Conservation (phyloP, 2,329 filamentous ascomycete species). For the Daldinia sp. region DNA sequence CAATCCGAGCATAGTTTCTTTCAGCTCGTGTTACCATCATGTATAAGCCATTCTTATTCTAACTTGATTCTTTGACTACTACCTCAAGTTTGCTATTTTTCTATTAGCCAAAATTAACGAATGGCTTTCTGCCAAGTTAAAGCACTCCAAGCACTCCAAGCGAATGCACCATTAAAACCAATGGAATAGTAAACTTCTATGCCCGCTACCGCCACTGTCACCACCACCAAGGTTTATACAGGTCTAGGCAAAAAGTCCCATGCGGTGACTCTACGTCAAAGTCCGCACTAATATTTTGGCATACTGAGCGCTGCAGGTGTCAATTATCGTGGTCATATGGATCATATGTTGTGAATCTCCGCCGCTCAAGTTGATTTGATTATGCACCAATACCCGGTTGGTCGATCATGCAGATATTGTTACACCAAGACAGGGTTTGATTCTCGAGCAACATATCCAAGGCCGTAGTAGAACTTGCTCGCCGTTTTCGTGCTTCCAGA, state of each 20-base stretch:
- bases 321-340: background rate
- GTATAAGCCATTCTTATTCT: background rate
- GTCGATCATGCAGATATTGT: background rate
- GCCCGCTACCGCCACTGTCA: background rate
- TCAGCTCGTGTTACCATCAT: background rate
- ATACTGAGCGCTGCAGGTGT: background rate
- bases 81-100: background rate
- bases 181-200: background rate
- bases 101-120: background rate
- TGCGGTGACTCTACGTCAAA: background rate
- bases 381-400: background rate
- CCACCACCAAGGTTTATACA: background rate
- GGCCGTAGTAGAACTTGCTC: background rate
- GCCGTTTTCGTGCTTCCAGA: slow-evolving; percentile 18
- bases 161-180: background rate
- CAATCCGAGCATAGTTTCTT: background rate
- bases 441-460: background rate
- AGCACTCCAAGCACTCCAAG: too few species aligned
- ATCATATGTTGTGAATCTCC: background rate
- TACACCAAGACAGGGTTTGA: background rate
- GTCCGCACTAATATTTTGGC: background rate
- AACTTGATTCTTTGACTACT: background rate
- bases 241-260: background rate
- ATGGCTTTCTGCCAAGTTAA: background rate
- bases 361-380: background rate